These are phyloP conservation scores for Cladophialophora bantiana DNA, from an alignment of 2,329 filamentous ascomycete genomes.

Conservation along the genomic window DNA sequence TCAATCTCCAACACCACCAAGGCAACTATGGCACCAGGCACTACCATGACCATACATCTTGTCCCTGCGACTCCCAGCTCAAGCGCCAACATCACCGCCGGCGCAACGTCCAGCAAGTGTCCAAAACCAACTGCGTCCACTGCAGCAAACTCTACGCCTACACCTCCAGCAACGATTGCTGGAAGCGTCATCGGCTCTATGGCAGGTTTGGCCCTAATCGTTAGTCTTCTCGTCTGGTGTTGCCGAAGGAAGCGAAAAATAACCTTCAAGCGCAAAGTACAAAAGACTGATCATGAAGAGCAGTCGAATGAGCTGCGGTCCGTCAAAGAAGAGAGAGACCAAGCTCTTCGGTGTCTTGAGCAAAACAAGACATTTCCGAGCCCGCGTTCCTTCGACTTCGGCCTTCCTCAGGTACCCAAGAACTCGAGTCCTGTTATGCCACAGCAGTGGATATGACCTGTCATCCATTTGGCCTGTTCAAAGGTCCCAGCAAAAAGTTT, in stretches of 20 bases:
- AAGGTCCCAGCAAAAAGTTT: neutral
- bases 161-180: constrained; percentile 29
- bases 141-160: constrained; percentile 6
- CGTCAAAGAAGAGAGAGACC: constrained; percentile 18
- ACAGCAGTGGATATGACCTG: constrained; percentile 26
- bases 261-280: constrained; percentile 30
- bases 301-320: constrained; percentile 11
- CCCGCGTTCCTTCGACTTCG: constrained; percentile 33
- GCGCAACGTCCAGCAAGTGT: constrained; percentile 14
- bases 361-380: constrained; percentile 14
- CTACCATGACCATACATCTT: constrained; percentile 33
- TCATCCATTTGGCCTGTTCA: neutral
- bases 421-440: constrained; percentile 25
- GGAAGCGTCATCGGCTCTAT: constrained; percentile 33
- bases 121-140: constrained; percentile 16
- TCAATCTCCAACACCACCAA: constrained; percentile 16
- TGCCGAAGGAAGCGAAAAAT: constrained; percentile 29
- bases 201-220: constrained; percentile 33
- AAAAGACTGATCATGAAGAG: constrained; percentile 21
- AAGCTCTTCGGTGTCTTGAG: constrained; percentile 23
- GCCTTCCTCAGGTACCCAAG: constrained; percentile 24
- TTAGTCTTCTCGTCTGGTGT: constrained; percentile 30
- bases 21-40: constrained; percentile 21
- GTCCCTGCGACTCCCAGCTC: constrained; percentile 19
- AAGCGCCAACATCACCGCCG: neutral